Conservation (phyloP, 306 rosid species). For the Lablab purpureus region DNA sequence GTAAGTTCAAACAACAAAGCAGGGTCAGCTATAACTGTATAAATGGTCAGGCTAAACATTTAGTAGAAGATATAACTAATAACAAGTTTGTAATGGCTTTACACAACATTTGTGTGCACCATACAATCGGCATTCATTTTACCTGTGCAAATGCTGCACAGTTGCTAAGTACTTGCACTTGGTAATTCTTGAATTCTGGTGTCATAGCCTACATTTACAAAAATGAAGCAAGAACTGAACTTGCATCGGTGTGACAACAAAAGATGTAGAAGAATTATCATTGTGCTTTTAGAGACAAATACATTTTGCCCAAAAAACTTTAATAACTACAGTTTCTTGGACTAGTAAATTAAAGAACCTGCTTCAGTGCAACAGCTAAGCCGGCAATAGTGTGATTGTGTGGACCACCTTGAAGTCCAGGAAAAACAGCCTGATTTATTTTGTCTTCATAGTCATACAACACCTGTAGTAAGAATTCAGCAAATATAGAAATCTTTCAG, state of each 20-base stretch:
- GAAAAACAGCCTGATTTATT: slow-evolving; percentile 93
- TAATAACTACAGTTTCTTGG: slow-evolving; percentile 27
- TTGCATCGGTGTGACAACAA: slow-evolving; percentile 46
- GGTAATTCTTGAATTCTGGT: slow-evolving; percentile 89
- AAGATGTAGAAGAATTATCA: slow-evolving; percentile 31
- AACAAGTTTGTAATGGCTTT: slow-evolving; percentile 20
- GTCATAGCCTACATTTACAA: slow-evolving; percentile 70
- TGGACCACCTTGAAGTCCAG: slow-evolving; percentile 99
- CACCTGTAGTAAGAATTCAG: slow-evolving; percentile 58
- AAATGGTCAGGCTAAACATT: slow-evolving; percentile 26
- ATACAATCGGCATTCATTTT: slow-evolving; percentile 18
- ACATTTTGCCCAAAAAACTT: slow-evolving; percentile 32
- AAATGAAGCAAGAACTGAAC: slow-evolving; percentile 38
- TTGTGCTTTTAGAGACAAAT: slow-evolving; percentile 34
- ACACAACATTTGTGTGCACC: background rate
- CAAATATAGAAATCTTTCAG: slow-evolving; percentile 31
- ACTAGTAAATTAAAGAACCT: slow-evolving; percentile 60
- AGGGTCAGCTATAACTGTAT: slow-evolving; percentile 41
- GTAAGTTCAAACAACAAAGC: slow-evolving; percentile 53
- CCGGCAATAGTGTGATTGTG: slow-evolving; percentile 91
- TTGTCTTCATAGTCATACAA: slow-evolving; percentile 81
- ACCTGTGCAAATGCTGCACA: slow-evolving; percentile 83
- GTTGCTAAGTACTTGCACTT: slow-evolving; percentile 86
- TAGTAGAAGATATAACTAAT: slow-evolving; percentile 28
- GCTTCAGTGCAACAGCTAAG: slow-evolving; percentile 92